Evolutionary conservation across 1,284 basidiomycete genomes (phyloP), one percentile per base, ranked within the genome.

Genomic region (Papiliotrema flavescens): DNA sequence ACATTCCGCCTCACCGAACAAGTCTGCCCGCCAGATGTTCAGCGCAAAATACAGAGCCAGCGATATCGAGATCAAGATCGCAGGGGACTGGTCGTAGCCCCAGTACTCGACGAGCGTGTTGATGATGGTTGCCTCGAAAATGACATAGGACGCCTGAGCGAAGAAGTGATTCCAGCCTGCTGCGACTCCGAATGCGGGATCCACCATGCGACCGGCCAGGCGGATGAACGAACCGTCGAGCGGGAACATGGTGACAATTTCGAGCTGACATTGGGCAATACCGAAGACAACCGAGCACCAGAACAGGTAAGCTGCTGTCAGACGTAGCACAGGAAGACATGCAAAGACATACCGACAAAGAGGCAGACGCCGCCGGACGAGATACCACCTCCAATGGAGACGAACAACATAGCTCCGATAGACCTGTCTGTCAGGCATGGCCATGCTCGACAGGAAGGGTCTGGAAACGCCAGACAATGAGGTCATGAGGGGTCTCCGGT

Each of bases 21-120:
- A 48, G 37, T 66, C 59, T 3, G 64, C 69, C 26, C 77, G 71
- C 53, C 73, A 67, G 34, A 76, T 60, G 62, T 80, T 80, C 70
- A 79, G 70, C 6, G 59, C 61, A 40, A 76, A 58, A 53, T 77
- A 71, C 39, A 76, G 53, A 11, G 77, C 60, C 36, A 78, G 66
- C 47, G 70, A 71, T 23, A 78, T 62, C 2, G 77, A 67, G 60
- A 79, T 76, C 70, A 76, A 76, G n/a, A 76, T 74, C 20, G 76
- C 76, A 7, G 76, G 71, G 41, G 52, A 53, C 53, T 55, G n/a
- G 52, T 65, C 23, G 52, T 57, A 39, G 17, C 49, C 65, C 69
- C 69, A 70, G 53, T 66, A 70, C n/a, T 49, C 53, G 23, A 64
- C 54, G 11, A 64, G n/a, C 11, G 56, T 58, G 44, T 64, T 64